phyloP scores from a whole-genome alignment of 2,329 filamentous ascomycete species.

The Thermoascus crustaceus region DNA sequence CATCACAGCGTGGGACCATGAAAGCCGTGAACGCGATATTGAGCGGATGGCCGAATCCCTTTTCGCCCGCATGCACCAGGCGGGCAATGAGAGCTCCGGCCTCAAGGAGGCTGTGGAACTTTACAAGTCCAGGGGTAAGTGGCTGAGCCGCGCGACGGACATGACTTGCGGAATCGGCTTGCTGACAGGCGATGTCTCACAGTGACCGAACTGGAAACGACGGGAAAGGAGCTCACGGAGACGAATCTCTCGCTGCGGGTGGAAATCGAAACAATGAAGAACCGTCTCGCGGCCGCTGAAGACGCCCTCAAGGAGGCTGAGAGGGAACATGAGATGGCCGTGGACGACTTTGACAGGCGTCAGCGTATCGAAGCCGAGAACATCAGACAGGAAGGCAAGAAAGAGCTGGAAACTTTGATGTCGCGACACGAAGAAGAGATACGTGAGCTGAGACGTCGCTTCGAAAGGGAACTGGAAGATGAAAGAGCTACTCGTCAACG shows the following conservation, averaged over 20 bases:
- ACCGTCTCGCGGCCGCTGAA: conserved; percentile 43
- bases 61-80: conserved; percentile 62
- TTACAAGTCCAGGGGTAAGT: conserved; percentile 66
- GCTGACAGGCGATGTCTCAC: conserved; percentile 5
- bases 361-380: conserved; percentile 38
- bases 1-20: conserved; percentile 69
- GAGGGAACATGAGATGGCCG: conserved; percentile 44
- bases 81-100: conserved; percentile 58
- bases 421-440: conserved; percentile 61
- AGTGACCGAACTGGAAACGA: conserved; percentile 52
- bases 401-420: conserved; percentile 51
- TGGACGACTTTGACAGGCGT: conserved; percentile 47
- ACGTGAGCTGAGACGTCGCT: conserved; percentile 53
- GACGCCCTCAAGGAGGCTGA: conserved; percentile 45
- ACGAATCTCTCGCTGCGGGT: conserved; percentile 50
- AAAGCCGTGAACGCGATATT: conserved; percentile 66
- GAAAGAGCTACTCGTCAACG: conserved; percentile 39
- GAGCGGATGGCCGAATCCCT: conserved; percentile 65
- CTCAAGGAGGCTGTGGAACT: conserved; percentile 67
- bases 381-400: conserved; percentile 35
- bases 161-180: conserved; percentile 4
- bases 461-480: conserved; percentile 59
- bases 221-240: conserved; percentile 43
- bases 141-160: conserved; percentile 11
- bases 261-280: conserved; percentile 59